Evolutionary conservation across 768 basidiomycete species (phyloP), one percentile per base, ranked within the genome.

Genomic region (Phlebiopsis gigantea): DNA sequence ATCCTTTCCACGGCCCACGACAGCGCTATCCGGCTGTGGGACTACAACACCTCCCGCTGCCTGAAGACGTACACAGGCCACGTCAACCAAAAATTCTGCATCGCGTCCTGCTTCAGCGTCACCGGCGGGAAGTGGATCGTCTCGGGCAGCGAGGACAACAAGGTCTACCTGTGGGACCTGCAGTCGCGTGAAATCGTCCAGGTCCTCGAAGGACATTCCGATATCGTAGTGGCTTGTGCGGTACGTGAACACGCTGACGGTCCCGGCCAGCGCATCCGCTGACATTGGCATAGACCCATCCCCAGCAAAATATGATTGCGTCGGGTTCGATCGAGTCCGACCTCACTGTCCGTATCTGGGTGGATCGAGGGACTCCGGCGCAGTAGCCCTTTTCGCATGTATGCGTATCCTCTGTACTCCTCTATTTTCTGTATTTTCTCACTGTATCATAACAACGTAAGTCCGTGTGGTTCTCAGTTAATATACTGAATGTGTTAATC

Each of bases 1-100:
- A 88, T 99, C 52, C 79, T 99, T 51, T 93, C 93, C 1, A 91
- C 93, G 0, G 91, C 96, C 0, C 88, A 98, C 66, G 94, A 98
- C 66, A 92, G 87, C 57, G 87, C 89, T 0, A 92, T 98, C 61
- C 86, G 96, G 1, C 75, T 99, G 4, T 98, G 96, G 94, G 92
- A 97, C 66, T 96, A 93, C 69, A 91, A 95, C 60, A 88, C 87
- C 0, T 88, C 90, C 0, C 86, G 90, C 54, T 91, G 90, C 62
- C 73, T 98, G 22, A 98, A 98, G 72, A 93, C 94, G 1, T 93
- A 94, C 70, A 77, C 75, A 4, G 92, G 93, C 1, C 93, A 96
- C 67, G 73, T 74, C 15, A 96, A 94, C 70, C 74, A 83, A 24
- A 88, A 88, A 68, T 96, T 85, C 65, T 94, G 90, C 63, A 87